Evolutionary conservation across 1,284 basidiomycete genomes (phyloP).

Genomic region (Ustilago curta): DNA sequence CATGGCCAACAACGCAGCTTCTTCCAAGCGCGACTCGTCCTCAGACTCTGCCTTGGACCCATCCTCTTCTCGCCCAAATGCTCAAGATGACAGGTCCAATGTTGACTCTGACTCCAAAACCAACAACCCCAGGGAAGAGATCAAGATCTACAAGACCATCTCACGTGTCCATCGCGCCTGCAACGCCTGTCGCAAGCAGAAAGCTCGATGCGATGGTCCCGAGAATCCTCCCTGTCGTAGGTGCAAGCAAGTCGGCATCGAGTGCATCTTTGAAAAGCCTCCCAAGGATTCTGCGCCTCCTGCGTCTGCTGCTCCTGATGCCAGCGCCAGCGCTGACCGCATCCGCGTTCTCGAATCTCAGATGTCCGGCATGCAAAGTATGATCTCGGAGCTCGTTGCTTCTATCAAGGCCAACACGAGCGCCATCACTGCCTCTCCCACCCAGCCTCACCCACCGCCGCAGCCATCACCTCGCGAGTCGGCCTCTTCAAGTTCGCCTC

Average conservation of each 20-base stretch:
- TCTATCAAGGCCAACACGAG: constrained; percentile 45
- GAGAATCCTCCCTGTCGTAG: constrained; percentile 84
- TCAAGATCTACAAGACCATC: constrained; percentile 51
- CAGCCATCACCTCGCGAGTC: constrained; percentile 19
- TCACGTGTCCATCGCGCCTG: constrained; percentile 51
- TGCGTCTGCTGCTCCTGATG: constrained; percentile 68
- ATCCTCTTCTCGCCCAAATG: not conserved
- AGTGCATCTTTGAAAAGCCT: constrained; percentile 91
- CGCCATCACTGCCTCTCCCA: constrained; percentile 22
- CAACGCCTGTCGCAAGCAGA: constrained; percentile 57
- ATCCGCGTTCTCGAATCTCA: constrained; percentile 38
- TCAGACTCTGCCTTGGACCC: constrained; percentile 8
- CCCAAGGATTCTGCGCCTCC: constrained; percentile 77
- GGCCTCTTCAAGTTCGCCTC: constrained; percentile 10
- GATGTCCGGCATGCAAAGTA: constrained; percentile 47
- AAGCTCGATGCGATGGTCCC: constrained; percentile 48
- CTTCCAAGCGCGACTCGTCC: constrained; percentile 7
- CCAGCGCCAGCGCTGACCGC: constrained; percentile 70
- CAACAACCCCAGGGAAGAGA: constrained; percentile 17
- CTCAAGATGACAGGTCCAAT: constrained; percentile 5
- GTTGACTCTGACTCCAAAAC: constrained; percentile 21
- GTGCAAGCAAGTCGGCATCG: constrained; percentile 83
- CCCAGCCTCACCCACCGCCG: not conserved
- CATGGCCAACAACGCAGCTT: constrained; percentile 19
- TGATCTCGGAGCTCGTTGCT: constrained; percentile 49